Evolutionary conservation across 2,329 filamentous ascomycete genomes (phyloP).

Genomic region (Capronia americana): DNA sequence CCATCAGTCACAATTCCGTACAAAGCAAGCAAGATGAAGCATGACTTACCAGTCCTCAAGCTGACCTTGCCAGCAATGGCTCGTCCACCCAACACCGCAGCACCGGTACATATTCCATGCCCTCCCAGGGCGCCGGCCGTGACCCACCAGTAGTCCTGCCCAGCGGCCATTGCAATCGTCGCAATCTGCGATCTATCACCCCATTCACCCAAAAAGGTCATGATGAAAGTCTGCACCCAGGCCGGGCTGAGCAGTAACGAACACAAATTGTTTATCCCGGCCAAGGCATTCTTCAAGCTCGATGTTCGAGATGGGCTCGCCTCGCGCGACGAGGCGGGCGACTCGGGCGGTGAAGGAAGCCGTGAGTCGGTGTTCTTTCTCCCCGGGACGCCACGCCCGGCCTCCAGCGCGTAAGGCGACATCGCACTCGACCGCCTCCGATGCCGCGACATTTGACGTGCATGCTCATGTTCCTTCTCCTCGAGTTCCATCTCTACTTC

Average conservation of each 20-base stretch:
- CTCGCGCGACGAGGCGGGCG: slow-evolving; percentile 72
- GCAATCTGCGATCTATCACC: slow-evolving; percentile 97
- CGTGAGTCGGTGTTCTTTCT: slow-evolving; percentile 76
- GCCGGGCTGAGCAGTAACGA: slow-evolving; percentile 89
- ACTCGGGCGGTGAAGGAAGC: slow-evolving; percentile 79
- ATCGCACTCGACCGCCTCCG: slow-evolving; percentile 59
- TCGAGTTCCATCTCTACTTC: slow-evolving; percentile 94
- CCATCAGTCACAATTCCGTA: slow-evolving; percentile 27
- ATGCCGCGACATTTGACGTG: slow-evolving; percentile 64
- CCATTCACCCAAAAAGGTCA: slow-evolving; percentile 99
- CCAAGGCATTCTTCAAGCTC: slow-evolving; percentile 53
- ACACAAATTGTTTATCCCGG: slow-evolving; percentile 82
- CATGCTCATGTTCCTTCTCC: slow-evolving; percentile 82
- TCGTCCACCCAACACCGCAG: slow-evolving; percentile 88
- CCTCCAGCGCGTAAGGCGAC: slow-evolving; percentile 78
- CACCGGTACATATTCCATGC: slow-evolving; percentile 86
- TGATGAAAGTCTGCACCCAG: slow-evolving; percentile 98
- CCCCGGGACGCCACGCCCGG: slow-evolving; percentile 68
- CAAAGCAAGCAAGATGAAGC: slow-evolving; percentile 21
- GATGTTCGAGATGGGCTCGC: slow-evolving; percentile 58
- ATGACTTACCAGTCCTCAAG: slow-evolving; percentile 86
- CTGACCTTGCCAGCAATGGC: slow-evolving; percentile 94
- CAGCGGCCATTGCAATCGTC: slow-evolving; percentile 97
- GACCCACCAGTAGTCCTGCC: slow-evolving; percentile 99
- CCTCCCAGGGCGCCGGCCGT: slow-evolving; percentile 85